Percentiles rank a stretch among this genome's conserved stretches.
Evolutionary conservation across 805 yeast species (phyloP).

Genomic region (Candida oleophila): DNA sequence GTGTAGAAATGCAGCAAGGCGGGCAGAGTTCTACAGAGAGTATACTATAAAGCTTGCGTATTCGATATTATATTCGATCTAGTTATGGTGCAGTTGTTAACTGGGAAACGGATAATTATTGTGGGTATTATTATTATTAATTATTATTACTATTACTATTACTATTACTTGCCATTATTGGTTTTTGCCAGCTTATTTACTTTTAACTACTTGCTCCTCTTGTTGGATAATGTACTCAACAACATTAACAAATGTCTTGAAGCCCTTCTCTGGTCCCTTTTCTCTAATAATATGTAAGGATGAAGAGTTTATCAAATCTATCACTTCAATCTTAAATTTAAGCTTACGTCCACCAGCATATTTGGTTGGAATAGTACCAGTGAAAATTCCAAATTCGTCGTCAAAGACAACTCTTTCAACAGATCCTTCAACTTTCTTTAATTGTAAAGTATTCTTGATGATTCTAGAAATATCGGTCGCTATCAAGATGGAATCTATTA

Average conservation of each 20-base stretch:
- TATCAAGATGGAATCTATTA: slow-evolving; percentile 32
- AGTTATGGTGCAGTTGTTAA: no score
- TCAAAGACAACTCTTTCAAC: slow-evolving; percentile 41
- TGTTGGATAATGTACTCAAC: slow-evolving; percentile 45
- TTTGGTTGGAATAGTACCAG: slow-evolving; percentile 48
- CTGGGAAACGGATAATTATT: no score
- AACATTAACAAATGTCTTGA: slow-evolving; percentile 41
- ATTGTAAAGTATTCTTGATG: slow-evolving; percentile 40
- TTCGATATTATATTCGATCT: no score
- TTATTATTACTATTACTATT: no score
- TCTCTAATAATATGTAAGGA: slow-evolving; percentile 41
- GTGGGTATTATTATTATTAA: background rate
- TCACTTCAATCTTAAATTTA: slow-evolving; percentile 44
- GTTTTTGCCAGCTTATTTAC: background rate
- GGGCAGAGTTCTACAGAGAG: no score
- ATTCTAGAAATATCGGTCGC: slow-evolving; percentile 31
- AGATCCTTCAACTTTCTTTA: slow-evolving; percentile 52
- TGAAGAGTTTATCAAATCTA: slow-evolving; percentile 35
- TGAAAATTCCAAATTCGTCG: slow-evolving; percentile 42
- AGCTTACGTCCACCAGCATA: slow-evolving; percentile 49
- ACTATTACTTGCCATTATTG: no score
- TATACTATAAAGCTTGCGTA: no score
- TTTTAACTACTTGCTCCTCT: slow-evolving; percentile 27
- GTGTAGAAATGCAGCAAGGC: no score
- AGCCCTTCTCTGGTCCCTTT: slow-evolving; percentile 48